A percentile compares a stretch with the other conserved stretches of the same genome.
Evolutionary conservation across 148 eudicot species (phyloP).

Genomic region (Pouteria glomerata): DNA sequence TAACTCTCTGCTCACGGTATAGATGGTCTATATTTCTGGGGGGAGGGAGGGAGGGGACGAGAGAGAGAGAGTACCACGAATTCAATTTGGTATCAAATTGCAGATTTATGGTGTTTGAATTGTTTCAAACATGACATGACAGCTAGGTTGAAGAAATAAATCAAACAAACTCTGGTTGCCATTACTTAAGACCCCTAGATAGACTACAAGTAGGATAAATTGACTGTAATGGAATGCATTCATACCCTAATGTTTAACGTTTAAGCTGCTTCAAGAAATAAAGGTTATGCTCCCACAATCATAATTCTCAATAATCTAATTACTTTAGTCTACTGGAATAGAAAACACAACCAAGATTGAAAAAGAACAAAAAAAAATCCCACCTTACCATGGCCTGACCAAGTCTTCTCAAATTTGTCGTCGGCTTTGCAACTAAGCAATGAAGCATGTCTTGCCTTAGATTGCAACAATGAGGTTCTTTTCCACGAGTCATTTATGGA

Average conservation of each 20-base stretch:
- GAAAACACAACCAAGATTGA: too few relatives aligned
- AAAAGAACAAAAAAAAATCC: too few relatives aligned
- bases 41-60: too few relatives aligned
- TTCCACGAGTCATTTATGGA: constrained; percentile 47
- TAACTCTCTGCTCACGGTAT: background rate
- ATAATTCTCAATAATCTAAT: too few relatives aligned
- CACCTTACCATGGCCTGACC: constrained; percentile 49
- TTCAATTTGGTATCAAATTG: background rate
- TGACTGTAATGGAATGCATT: too few relatives aligned
- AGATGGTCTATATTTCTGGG: too few relatives aligned
- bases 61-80: background rate
- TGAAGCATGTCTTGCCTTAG: constrained; percentile 47
- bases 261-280: too few relatives aligned
- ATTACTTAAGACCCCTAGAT: too few relatives aligned
- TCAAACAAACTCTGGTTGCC: background rate
- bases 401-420: constrained; percentile 33
- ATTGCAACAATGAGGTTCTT: constrained; percentile 32
- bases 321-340: too few relatives aligned
- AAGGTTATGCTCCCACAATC: too few relatives aligned
- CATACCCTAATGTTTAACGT: too few relatives aligned
- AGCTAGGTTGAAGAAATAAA: background rate
- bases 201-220: too few relatives aligned
- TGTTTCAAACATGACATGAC: background rate
- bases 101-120: background rate
- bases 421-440: constrained; percentile 34